Conservation (phyloP, 345 rosid species). For the Anastatica hierochuntica region DNA sequence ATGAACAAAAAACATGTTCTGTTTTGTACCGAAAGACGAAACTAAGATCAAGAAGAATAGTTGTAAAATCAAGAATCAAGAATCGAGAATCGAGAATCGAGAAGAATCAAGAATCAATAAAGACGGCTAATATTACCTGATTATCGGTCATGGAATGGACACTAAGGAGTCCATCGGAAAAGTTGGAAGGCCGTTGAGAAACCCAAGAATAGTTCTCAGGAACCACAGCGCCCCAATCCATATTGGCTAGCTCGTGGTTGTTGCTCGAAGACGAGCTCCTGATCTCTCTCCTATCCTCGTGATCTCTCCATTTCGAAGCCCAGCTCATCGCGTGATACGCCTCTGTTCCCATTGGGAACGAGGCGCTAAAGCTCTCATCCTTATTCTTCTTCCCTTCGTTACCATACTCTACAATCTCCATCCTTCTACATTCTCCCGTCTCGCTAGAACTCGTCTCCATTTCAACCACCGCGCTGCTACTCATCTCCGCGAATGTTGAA, state of each 20-base stretch:
- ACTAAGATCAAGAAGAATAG: not conserved
- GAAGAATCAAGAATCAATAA: too few relatives aligned
- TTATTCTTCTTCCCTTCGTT: constrained; percentile 8
- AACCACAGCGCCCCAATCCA: constrained; percentile 30
- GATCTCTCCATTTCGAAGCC: constrained; percentile 30
- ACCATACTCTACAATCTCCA: constrained; percentile 5
- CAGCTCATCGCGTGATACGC: constrained; percentile 21
- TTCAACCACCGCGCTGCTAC: not conserved
- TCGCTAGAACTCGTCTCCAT: constrained; percentile 26
- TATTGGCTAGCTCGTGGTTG: constrained; percentile 31
- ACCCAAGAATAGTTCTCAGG: constrained; percentile 37
- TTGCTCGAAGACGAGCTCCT: constrained; percentile 30
- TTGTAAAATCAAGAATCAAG: too few relatives aligned
- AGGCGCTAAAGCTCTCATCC: constrained; percentile 20
- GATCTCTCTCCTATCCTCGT: constrained; percentile 31
- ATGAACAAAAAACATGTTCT: not conserved
- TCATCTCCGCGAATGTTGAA: not conserved
- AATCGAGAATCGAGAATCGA: too few relatives aligned
- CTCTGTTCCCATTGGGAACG: constrained; percentile 26
- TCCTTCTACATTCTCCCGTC: constrained; percentile 8
- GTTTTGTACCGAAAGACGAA: not conserved
- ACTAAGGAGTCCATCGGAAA: constrained; percentile 36
- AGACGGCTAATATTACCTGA: too few relatives aligned
- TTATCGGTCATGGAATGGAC: constrained; percentile 34
- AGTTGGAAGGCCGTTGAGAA: constrained; percentile 43